These are phyloP conservation scores for Psidium guajava DNA, from an alignment of 345 rosid species.

Conservation along the genomic window DNA sequence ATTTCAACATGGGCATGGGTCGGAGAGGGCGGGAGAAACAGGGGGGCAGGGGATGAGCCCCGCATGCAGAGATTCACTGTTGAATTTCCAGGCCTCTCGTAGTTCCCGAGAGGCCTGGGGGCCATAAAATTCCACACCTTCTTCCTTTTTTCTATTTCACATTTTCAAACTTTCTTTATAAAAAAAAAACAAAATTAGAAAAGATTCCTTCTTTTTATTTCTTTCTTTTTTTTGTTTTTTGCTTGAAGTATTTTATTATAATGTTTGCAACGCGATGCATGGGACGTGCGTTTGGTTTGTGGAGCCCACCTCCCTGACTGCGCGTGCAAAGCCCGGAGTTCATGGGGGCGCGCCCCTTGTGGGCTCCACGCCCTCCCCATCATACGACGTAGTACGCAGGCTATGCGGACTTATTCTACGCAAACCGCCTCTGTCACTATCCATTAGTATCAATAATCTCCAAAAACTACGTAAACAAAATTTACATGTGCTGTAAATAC, in stretches of 20 bases:
- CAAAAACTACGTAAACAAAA: too few species aligned
- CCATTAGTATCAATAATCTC: too few species aligned
- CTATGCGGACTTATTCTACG: background rate
- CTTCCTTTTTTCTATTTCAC: rapidly evolving
- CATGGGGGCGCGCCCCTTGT: conserved; percentile 30
- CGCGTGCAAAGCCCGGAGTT: conserved; percentile 58
- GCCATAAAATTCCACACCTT: background rate
- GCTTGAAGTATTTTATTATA: background rate
- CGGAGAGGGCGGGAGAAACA: background rate
- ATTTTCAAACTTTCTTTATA: background rate
- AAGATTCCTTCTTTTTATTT: background rate
- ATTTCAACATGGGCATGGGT: background rate
- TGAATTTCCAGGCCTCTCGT: background rate
- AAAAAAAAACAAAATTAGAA: background rate
- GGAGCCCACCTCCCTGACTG: conserved; percentile 45
- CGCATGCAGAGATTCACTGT: background rate
- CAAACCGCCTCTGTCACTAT: too few species aligned
- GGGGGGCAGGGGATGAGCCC: background rate
- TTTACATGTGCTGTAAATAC: too few species aligned
- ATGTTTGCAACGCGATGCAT: conserved; percentile 58
- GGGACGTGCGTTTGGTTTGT: conserved; percentile 26
- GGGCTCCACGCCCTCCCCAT: conserved; percentile 10
- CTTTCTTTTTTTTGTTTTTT: background rate
- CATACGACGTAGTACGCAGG: background rate
- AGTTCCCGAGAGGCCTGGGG: background rate